Evolutionary conservation across 2,329 filamentous ascomycete genomes (phyloP).

Genomic region (Aspergillus fischeri): DNA sequence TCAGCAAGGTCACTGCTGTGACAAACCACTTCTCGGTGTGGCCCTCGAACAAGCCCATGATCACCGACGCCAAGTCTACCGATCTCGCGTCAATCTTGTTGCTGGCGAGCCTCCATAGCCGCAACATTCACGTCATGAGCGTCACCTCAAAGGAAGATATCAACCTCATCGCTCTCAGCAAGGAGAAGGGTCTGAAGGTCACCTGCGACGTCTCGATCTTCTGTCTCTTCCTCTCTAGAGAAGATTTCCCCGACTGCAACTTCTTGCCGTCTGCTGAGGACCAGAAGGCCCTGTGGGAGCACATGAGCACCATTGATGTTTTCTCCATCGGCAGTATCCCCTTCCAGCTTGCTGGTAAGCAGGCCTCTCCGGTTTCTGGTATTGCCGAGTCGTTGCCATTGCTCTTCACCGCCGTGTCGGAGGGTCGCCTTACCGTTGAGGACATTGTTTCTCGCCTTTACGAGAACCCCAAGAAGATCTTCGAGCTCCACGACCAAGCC

Average conservation of each 20-base stretch:
- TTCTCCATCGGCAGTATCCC: conserved; percentile 76
- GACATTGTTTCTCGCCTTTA: conserved; percentile 69
- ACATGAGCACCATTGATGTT: conserved; percentile 68
- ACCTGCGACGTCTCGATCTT: conserved; percentile 82
- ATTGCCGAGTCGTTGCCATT: conserved; percentile 71
- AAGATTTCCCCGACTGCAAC: conserved; percentile 64
- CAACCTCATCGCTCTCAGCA: conserved; percentile 69
- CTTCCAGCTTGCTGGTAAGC: conserved; percentile 64
- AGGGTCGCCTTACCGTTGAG: conserved; percentile 68
- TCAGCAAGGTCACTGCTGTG: conserved; percentile 76
- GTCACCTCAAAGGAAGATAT: conserved; percentile 81
- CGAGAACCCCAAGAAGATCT: conserved; percentile 75
- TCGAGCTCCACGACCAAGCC: conserved; percentile 76
- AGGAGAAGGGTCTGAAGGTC: conserved; percentile 75
- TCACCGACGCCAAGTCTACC: conserved; percentile 76
- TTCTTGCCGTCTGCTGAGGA: conserved; percentile 64
- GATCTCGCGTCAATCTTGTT: conserved; percentile 77
- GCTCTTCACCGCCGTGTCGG: conserved; percentile 69
- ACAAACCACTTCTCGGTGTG: conserved; percentile 74
- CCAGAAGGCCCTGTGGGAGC: conserved; percentile 69
- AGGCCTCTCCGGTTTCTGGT: conserved; percentile 59
- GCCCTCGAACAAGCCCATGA: conserved; percentile 72
- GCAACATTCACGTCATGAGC: conserved; percentile 74
- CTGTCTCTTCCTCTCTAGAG: conserved; percentile 68
- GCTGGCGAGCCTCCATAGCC: conserved; percentile 71